These are phyloP conservation scores for Typha latifolia DNA, from an alignment of 176 grass and related monocot species.

Conservation along the genomic window DNA sequence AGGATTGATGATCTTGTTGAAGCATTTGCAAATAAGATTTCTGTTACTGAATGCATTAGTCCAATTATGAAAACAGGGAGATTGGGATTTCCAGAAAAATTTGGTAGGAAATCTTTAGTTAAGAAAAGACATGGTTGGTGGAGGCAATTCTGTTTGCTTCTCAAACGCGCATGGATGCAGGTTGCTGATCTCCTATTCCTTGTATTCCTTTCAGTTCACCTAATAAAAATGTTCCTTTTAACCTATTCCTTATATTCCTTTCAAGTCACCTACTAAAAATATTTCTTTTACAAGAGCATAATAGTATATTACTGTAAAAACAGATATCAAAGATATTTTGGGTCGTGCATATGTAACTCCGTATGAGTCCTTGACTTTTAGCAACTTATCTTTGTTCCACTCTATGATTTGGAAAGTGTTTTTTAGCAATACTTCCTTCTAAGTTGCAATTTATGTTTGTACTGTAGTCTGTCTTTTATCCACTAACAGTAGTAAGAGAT, in stretches of 20 bases:
- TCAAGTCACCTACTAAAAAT: not conserved
- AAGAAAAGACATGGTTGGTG: conserved; percentile 68
- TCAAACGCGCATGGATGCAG: conserved; percentile 99
- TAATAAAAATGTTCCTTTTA: not conserved
- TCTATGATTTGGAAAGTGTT: not conserved
- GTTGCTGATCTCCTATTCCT: conserved; percentile 16
- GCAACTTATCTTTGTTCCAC: not conserved
- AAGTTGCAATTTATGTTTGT: not conserved
- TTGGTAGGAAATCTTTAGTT: conserved; percentile 32
- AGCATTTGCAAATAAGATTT: conserved; percentile 45
- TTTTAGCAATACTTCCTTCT: not conserved
- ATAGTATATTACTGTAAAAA: not conserved
- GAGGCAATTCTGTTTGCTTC: conserved; percentile 67
- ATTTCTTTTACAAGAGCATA: too few species aligned
- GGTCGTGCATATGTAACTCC: not conserved
- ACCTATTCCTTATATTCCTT: not conserved
- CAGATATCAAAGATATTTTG: not conserved
- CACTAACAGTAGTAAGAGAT: conserved; percentile 13
- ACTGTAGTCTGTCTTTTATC: conserved; percentile 7
- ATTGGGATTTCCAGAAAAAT: conserved; percentile 30
- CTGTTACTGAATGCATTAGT: conserved; percentile 27
- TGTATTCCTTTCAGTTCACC: not conserved
- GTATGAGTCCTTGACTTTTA: not conserved
- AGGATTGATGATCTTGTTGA: conserved; percentile 79
- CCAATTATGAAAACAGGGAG: conserved; percentile 19